Conservation (phyloP, 257 asterid genomes). For the Solanum tarapatanum region DNA sequence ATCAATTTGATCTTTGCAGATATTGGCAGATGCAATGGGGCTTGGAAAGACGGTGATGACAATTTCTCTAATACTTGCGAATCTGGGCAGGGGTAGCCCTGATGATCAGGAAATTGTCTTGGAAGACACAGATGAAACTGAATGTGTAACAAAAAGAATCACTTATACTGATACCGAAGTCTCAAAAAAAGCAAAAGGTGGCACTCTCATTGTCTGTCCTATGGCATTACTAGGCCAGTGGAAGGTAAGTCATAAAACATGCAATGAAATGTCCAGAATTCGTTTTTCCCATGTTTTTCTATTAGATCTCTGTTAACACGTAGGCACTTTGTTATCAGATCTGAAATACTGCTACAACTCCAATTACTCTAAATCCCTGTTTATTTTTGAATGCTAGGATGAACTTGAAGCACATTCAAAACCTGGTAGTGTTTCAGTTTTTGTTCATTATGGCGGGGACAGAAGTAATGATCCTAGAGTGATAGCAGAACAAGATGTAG, state of each 20-base stretch:
- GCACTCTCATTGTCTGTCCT: slow-evolving; percentile 80
- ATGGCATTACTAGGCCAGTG: slow-evolving; percentile 92
- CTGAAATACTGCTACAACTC: not conserved
- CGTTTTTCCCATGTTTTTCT: not conserved
- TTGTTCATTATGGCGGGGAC: slow-evolving; percentile 68
- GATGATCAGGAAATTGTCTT: slow-evolving; percentile 18
- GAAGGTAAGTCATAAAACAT: slow-evolving; percentile 39
- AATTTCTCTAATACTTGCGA: slow-evolving; percentile 61
- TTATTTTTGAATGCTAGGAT: slow-evolving; percentile 27
- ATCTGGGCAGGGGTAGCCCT: slow-evolving; percentile 39
- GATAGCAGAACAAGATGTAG: slow-evolving; percentile 63
- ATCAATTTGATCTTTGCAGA: slow-evolving; percentile 25
- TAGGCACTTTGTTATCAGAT: not conserved
- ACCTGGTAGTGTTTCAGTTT: slow-evolving; percentile 47
- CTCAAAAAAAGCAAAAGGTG: slow-evolving; percentile 44
- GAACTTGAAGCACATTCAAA: slow-evolving; percentile 64
- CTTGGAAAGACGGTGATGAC: slow-evolving; percentile 95
- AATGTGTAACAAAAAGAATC: slow-evolving; percentile 13
- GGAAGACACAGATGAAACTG: slow-evolving; percentile 9
- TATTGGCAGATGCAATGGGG: slow-evolving; percentile 91
- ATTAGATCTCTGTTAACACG: not conserved
- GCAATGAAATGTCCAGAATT: not conserved
- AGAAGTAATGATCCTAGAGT: slow-evolving; percentile 41
- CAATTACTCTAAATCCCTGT: not conserved
- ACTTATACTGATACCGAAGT: slow-evolving; percentile 3